Evolutionary conservation across 768 basidiomycete genomes (phyloP), one percentile per base, ranked within the genome.

Genomic region (Fomitopsis serialis): DNA sequence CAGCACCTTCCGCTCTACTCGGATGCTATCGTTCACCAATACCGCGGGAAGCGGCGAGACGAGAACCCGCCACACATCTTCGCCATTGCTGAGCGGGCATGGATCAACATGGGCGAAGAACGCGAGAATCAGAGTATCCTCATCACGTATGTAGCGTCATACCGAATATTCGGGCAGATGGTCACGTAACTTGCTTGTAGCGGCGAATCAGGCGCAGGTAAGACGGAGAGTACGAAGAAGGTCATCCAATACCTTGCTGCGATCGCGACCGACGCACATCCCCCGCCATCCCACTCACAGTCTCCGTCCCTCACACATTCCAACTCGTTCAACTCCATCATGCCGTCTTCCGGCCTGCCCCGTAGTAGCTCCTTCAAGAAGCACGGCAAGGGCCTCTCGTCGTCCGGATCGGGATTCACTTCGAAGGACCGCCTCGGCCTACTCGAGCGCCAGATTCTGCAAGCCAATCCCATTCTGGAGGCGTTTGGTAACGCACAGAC

Each of bases 401-500:
- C 75, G 32, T 74, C 76, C 17, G 67, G 71, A 32, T 78, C 82
- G 0, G 76, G 76, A 23, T 47, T 83, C 48, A 84, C 76, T 17
- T 75, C 87, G 5, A 89, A 87, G 66, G 84, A 84, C 15, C 76
- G 89, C 11, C 80, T 95, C 1, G 95, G 95, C 46, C 78, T 96
- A 12, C 78, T 99, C 32, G 97, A 98, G 68, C 82, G 91, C 25
- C 97, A 98, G 69, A 98, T 99, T 59, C 78, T 98, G 21, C 94
- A 98, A 68, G 95, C 95, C 36, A 99, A 98, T 64, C 97, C 97
- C 1, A 91, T 99, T 54, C 75, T 99, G 4, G 97, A 99, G 67
- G 91, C 97, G 3, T 98, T 99, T 59, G 97, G 97, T 27, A 99
- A 99, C 66, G 96, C 97, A 5, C 97, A 98, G 68, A 98, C 97